These are phyloP conservation scores for Pythium apleroticum DNA, from an alignment of 352 stramenopile species.

Conservation along the genomic window DNA sequence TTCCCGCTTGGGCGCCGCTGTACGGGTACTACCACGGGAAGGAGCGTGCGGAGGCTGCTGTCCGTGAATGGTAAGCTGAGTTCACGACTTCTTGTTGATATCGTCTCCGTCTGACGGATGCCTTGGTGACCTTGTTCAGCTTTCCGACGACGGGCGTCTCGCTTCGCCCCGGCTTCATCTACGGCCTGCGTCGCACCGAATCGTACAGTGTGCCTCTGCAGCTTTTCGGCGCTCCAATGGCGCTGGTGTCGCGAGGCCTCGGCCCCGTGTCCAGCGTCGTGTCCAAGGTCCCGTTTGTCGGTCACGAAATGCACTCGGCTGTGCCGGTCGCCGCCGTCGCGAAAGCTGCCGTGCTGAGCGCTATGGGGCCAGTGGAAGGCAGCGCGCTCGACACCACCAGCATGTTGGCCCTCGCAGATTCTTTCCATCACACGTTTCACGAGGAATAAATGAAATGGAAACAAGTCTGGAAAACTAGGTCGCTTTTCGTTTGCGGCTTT, in stretches of 20 bases:
- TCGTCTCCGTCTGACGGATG: neutral
- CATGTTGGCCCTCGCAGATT: conserved; percentile 73
- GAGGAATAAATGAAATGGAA: conserved; percentile 17
- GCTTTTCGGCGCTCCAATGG: conserved; percentile 68
- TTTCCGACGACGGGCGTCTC: conserved; percentile 82
- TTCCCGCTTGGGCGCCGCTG: conserved; percentile 73
- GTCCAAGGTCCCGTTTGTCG: conserved; percentile 60
- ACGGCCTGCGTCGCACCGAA: conserved; percentile 70
- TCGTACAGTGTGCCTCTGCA: conserved; percentile 77
- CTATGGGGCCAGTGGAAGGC: conserved; percentile 61
- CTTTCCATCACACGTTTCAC: conserved; percentile 72
- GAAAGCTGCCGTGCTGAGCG: conserved; percentile 83
- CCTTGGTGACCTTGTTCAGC: conserved; percentile 7
- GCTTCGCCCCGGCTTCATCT: conserved; percentile 90
- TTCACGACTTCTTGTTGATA: neutral
- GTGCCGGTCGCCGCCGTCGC: conserved; percentile 68
- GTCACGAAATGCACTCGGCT: conserved; percentile 62
- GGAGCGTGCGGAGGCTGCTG: conserved; percentile 74
- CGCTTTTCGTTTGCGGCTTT: too few relatives aligned
- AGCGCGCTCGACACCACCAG: conserved; percentile 63
- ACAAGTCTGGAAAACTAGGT: too few relatives aligned
- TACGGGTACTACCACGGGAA: conserved; percentile 92
- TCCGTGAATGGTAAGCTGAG: conserved; percentile 54
- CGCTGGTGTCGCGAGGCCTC: conserved; percentile 54
- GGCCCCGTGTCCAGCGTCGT: conserved; percentile 58